Percentiles rank a stretch among this genome's conserved stretches.
Evolutionary conservation across 441 rosid genomes (phyloP).

Genomic region (Monsonia emarginata): DNA sequence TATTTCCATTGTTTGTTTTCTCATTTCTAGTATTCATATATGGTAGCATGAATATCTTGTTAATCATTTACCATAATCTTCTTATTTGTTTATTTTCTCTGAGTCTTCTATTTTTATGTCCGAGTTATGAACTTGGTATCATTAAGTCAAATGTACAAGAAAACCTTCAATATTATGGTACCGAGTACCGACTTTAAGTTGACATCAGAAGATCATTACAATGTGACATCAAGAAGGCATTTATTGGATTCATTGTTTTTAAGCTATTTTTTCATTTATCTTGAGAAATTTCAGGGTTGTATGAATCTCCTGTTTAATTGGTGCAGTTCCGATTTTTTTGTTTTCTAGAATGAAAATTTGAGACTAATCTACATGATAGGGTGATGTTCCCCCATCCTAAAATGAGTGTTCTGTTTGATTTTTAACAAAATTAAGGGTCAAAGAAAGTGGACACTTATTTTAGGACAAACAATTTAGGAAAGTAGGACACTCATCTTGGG

Average conservation of each 20-base stretch:
- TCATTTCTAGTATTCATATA: not conserved
- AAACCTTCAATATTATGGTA: not conserved
- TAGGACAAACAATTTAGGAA: no score
- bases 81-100: not conserved
- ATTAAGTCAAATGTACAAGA: not conserved
- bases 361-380: not conserved
- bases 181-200: no score
- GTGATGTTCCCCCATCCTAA: no score
- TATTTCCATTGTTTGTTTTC: not conserved
- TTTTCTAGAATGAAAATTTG: not conserved
- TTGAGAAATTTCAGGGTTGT: no score
- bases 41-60: not conserved
- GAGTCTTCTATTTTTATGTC: not conserved
- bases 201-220: not conserved
- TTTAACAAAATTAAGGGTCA: no score
- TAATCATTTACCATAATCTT: not conserved
- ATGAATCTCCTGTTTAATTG: no score
- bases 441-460: no score
- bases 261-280: not conserved
- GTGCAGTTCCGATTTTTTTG: not conserved
- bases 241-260: not conserved
- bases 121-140: not conserved
- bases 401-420: no score
- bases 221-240: not conserved
- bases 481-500: no score